Conservation (phyloP, 2,329 filamentous ascomycete species). For the Phaeosphaeria sp. region DNA sequence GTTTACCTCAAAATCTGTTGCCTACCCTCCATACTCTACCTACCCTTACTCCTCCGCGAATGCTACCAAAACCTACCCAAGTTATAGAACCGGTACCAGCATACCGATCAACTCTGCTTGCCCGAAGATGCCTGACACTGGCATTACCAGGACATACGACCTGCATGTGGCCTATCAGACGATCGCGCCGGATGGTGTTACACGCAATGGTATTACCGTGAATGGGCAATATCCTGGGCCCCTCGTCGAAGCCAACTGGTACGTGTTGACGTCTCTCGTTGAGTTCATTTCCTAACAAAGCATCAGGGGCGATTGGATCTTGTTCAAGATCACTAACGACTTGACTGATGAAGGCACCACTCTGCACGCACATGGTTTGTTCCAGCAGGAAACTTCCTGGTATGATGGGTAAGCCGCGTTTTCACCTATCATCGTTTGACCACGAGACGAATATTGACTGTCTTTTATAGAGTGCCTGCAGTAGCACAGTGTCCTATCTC, state of each 20-base stretch:
- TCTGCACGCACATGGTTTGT: constrained; percentile 44
- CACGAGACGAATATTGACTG: not conserved
- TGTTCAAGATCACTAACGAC: constrained; percentile 37
- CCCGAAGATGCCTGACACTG: constrained; percentile 40
- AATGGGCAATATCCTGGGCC: constrained; percentile 44
- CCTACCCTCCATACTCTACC: constrained; percentile 17
- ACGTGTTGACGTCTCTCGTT: not conserved
- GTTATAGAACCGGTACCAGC: constrained; percentile 6
- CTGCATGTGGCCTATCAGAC: constrained; percentile 35
- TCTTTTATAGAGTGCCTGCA: constrained; percentile 33
- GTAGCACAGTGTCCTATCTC: constrained; percentile 45
- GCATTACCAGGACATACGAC: constrained; percentile 40
- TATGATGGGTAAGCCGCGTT: constrained; percentile 28
- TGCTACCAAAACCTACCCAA: constrained; percentile 7
- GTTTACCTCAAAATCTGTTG: not conserved
- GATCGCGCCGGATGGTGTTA: constrained; percentile 38
- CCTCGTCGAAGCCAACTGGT: constrained; percentile 41
- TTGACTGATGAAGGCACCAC: constrained; percentile 43
- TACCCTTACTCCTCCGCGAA: constrained; percentile 6
- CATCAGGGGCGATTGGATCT: constrained; percentile 37
- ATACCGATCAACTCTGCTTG: constrained; percentile 21
- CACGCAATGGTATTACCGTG: constrained; percentile 32
- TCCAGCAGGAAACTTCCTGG: constrained; percentile 42
- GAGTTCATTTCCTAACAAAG: constrained; percentile 2
- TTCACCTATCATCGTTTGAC: not conserved